phyloP scores from a whole-genome alignment of 257 asterid species.

The Nicotiana undulata region DNA sequence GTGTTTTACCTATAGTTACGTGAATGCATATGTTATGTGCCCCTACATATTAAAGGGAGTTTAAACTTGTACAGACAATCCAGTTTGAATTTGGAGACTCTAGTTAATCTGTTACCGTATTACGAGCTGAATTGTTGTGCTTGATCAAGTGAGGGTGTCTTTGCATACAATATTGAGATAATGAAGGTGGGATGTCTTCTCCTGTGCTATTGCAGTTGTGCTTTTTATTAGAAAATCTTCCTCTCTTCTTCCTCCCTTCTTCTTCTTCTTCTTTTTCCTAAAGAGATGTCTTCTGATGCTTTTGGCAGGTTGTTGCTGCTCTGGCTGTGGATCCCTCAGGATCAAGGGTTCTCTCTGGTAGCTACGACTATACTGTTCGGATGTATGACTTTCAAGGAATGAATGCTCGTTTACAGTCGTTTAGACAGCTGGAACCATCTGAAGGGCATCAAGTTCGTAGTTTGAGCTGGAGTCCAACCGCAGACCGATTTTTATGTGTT shows the following conservation, averaged over 20 bases:
- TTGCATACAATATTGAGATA: neutral
- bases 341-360: constrained; percentile 88
- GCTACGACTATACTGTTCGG: constrained; percentile 84
- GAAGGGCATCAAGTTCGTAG: constrained; percentile 98
- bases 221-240: constrained; percentile 2
- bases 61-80: neutral
- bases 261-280: neutral
- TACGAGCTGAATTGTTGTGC: neutral
- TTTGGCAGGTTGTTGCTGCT: constrained; percentile 76
- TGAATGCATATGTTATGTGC: neutral
- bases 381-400: constrained; percentile 98
- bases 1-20: neutral
- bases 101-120: neutral
- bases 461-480: constrained; percentile 97
- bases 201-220: neutral
- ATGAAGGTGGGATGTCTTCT: neutral
- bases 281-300: neutral
- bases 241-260: too few relatives aligned
- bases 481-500: constrained; percentile 88
- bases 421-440: constrained; percentile 89
- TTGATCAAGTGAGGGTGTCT: neutral
- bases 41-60: neutral
- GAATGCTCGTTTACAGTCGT: constrained; percentile 92
- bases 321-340: constrained; percentile 93
- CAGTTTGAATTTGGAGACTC: neutral